A percentile compares a stretch with the other conserved stretches of the same genome.
Conservation (phyloP, 371 early-diverging fungal genomes). For the Apophysomyces elegans region DNA sequence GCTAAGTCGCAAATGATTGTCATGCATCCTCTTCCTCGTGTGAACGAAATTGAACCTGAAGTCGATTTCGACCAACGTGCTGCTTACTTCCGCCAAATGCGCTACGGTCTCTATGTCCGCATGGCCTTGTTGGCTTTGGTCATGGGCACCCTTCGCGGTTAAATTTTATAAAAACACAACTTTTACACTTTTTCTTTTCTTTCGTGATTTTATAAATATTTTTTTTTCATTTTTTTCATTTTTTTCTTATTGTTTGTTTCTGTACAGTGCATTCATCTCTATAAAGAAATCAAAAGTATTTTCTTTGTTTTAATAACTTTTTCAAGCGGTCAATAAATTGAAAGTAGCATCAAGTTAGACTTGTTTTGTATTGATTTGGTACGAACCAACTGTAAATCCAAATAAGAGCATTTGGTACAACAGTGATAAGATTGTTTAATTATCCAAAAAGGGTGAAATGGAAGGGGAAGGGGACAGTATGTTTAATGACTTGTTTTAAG, state of each 20-base stretch:
- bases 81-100: slow-evolving; percentile 98
- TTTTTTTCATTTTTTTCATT: no score
- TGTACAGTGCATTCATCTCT: no score
- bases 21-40: slow-evolving; percentile 97
- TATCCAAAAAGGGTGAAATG: neutral
- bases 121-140: slow-evolving; percentile 95
- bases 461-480: no score
- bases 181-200: neutral
- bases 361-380: no score
- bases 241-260: no score
- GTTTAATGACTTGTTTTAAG: no score
- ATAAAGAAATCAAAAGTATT: no score
- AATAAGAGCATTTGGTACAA: neutral
- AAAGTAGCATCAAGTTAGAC: no score
- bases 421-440: neutral
- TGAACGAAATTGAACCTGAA: slow-evolving; percentile 94
- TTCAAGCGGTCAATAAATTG: no score
- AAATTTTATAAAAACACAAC: slow-evolving; percentile 7
- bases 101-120: slow-evolving; percentile 95
- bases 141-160: slow-evolving; percentile 52
- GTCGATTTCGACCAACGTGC: slow-evolving; percentile 97
- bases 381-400: neutral
- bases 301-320: no score
- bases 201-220: neutral
- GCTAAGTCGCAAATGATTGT: slow-evolving; percentile 97